Evolutionary conservation across 148 eudicot genomes (phyloP), one percentile per base, ranked within the genome.

Genomic region (Chenopodium quinoa): DNA sequence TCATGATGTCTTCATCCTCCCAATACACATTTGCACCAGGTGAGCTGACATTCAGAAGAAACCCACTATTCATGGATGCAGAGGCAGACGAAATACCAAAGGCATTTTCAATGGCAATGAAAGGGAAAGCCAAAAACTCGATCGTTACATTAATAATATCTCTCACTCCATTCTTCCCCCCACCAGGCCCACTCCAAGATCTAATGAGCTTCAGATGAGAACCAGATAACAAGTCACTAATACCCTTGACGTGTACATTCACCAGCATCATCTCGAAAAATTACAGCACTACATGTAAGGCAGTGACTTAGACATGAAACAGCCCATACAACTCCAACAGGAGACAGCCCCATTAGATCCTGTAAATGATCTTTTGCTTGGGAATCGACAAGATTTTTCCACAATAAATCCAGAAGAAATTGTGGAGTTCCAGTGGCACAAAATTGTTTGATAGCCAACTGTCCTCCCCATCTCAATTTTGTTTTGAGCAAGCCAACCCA

Each of bases 381-480:
- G 4, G 88, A 52, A 84, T 86, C 82, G 80, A 83, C 88, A 37
- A 77, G 65, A 60, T 80, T 84, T 78, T 84, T 85, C 47, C 87
- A 83, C 80, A 93, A 84, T 84, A 95, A 86, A 79, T 88, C 88
- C 75, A 91, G 73, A 75, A 91, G 72, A 75, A 90, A 91, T 84
- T 92, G 97, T 65, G 94, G 99, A 58, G 91, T 83, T 80, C 97
- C 99, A 87, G 91, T 90, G 23, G 97, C 98, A 89, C 95, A 93
- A 73, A 89, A 83, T 80, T 95, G 97, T 85, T 95, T 94, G 67
- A 90, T 90, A 78, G 97, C 97, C 72, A 93, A 79, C 19, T 92
- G 91, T 23, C 97, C 99, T 84, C 97, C 99, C 91, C 90, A 90
- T 86, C 88, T 95, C 82, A 95, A 81, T 84, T 95, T 88, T 54